These are phyloP conservation scores for Phaeosphaeria sp. DNA, from an alignment of 2,329 filamentous ascomycete genomes.

Conservation along the genomic window DNA sequence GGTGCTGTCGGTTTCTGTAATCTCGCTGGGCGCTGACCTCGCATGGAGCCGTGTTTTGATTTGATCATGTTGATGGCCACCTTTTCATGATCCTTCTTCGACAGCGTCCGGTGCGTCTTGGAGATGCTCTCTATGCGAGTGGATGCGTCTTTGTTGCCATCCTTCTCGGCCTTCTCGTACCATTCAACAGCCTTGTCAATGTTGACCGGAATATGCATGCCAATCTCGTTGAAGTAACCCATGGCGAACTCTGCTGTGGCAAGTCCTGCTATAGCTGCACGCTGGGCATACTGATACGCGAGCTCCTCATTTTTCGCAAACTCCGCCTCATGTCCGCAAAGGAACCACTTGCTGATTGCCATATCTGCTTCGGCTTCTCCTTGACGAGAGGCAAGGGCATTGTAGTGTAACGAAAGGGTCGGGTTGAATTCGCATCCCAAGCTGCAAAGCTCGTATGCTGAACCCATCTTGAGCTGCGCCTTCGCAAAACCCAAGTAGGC, in stretches of 20 bases:
- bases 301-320: conserved; percentile 96
- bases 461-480: conserved; percentile 95
- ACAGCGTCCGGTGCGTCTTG: conserved; percentile 76
- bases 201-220: conserved; percentile 86
- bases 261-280: conserved; percentile 81
- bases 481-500: conserved; percentile 96
- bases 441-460: conserved; percentile 92
- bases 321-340: conserved; percentile 90
- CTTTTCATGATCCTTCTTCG: conserved; percentile 90
- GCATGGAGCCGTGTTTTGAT: conserved; percentile 60
- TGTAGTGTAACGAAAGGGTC: conserved; percentile 91
- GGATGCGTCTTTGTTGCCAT: conserved; percentile 89
- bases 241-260: conserved; percentile 94
- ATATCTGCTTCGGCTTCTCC: conserved; percentile 93
- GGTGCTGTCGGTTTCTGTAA: conserved; percentile 47
- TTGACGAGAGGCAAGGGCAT: conserved; percentile 88
- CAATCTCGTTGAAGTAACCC: conserved; percentile 97
- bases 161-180: conserved; percentile 88
- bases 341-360: conserved; percentile 97
- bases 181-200: conserved; percentile 82
- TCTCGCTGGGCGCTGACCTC: conserved; percentile 54
- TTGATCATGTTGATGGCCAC: conserved; percentile 87
- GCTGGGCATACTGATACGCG: conserved; percentile 87
- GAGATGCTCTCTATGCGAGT: conserved; percentile 83
- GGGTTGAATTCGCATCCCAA: conserved; percentile 95